Base-by-base conservation (phyloP, 768 basidiomycete species). In the Gloeophyllum trabeum region DNA sequence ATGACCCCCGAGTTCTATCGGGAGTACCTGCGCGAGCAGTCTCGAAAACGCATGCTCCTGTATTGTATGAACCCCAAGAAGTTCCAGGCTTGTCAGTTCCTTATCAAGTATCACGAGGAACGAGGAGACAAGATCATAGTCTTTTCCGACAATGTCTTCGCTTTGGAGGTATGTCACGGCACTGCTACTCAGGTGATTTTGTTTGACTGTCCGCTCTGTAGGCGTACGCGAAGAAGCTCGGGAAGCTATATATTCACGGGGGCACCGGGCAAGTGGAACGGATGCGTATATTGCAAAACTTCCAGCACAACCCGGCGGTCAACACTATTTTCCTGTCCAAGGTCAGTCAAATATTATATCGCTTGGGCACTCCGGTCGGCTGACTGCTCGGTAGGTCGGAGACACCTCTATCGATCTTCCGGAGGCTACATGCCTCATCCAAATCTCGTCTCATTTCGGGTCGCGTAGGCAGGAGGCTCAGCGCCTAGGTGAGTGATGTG, bases 61-160 rank as follows among this genome's bases (percentile, higher is more conserved):
- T 98, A 98, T 57, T 97, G 91, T 72, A 99, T 98, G 96, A 99
- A 99, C 56, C 96, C 96, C 12, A 90, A 87, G 57, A 99, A 99
- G 67, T 97, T 99, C 61, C 96, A 99, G 61, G 91, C 94, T 13
- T 97, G 94, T 58, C 96, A 99, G 54, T 99, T 96, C 61, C 69
- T 99, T 48, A 98, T 99, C 66, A 88, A 92, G 55, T 98, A 92
- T 51, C 96, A 99, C 57, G 96, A 99, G 63, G 81, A 84, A 51
- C 75, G 96, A 50, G 96, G 96, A 5, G 96, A 99, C 64, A 99
- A 99, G 65, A 89, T 98, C 51, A 99, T 99, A 48, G 96, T 99
- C 1, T 99, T 99, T 56, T 97, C 93, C 2, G 96, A 99, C 60
- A 98, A 99, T 58, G 94, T 99, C 18, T 99, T 75, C 55, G 93